A percentile compares a stretch with the other conserved stretches of the same genome.
Conservation (phyloP, 2,329 filamentous ascomycete genomes). For the Colletotrichum chrysophilum region DNA sequence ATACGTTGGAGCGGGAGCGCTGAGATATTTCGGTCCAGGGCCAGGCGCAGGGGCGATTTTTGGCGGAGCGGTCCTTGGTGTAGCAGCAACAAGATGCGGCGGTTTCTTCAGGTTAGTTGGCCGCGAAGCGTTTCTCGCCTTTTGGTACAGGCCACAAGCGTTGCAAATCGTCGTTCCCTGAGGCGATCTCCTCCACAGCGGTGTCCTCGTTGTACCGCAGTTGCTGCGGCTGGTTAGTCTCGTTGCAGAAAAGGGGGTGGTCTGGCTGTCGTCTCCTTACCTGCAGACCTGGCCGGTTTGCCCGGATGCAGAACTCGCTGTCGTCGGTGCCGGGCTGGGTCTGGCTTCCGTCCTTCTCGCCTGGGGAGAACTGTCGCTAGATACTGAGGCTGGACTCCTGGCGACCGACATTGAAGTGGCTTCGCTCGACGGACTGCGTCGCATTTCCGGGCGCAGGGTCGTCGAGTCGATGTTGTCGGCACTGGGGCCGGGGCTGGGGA, state of each 20-base stretch:
- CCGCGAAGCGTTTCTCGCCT: constrained; percentile 88
- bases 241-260: background rate
- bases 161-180: constrained; percentile 97
- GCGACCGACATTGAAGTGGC: constrained; percentile 16
- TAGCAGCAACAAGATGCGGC: constrained; percentile 53
- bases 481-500: background rate
- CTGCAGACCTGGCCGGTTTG: constrained; percentile 74
- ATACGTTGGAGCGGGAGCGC: constrained; percentile 66
- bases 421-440: constrained; percentile 22
- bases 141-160: constrained; percentile 92
- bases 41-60: constrained; percentile 35
- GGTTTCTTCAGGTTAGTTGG: constrained; percentile 90
- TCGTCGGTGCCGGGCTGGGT: constrained; percentile 17
- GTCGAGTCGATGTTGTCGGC: background rate
- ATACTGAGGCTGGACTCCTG: constrained; percentile 16
- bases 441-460: background rate
- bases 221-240: constrained; percentile 66
- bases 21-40: constrained; percentile 45
- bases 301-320: constrained; percentile 23
- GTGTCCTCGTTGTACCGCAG: constrained; percentile 91
- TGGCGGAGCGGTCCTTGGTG: constrained; percentile 47
- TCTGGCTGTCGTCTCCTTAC: constrained; percentile 42
- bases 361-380: constrained; percentile 15
- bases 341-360: background rate
- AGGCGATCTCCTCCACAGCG: constrained; percentile 91